Conservation (phyloP, 768 basidiomycete genomes). For the Boletus coccyginus region DNA sequence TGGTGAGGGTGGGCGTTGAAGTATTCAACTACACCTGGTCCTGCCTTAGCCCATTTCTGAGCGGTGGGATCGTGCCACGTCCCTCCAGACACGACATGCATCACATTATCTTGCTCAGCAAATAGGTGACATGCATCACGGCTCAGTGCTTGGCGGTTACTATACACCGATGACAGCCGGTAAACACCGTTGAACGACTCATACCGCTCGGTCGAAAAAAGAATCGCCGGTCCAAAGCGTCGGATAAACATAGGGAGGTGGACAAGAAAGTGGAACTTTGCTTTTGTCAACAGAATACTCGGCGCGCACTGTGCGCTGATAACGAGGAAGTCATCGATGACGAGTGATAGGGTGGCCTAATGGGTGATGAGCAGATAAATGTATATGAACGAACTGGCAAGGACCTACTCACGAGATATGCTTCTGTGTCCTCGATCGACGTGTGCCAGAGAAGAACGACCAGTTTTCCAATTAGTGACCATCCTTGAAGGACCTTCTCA, state of each 20-base stretch:
- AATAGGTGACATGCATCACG: background rate
- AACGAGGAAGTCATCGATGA: background rate
- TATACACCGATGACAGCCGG: background rate
- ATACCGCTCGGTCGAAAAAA: constrained; percentile 28
- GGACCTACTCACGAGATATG: constrained; percentile 29
- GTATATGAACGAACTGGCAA: background rate
- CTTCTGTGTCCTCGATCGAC: constrained; percentile 35
- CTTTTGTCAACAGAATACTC: background rate
- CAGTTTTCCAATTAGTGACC: constrained; percentile 34
- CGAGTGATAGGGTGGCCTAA: background rate
- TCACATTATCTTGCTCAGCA: background rate
- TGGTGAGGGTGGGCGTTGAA: background rate
- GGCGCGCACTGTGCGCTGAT: background rate
- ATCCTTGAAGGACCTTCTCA: constrained; percentile 22
- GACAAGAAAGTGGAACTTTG: constrained; percentile 23
- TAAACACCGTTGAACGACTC: constrained; percentile 17
- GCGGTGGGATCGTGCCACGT: background rate
- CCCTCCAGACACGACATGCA: no score
- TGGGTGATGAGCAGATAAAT: background rate
- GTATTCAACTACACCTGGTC: background rate
- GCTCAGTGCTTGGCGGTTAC: background rate
- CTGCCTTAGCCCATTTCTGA: background rate
- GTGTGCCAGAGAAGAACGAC: constrained; percentile 41
- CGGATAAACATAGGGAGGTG: constrained; percentile 27
- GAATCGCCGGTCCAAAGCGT: constrained; percentile 27